Evolutionary conservation across 2,329 filamentous ascomycete species (phyloP), one percentile per base, ranked within the genome.

Genomic region (Phaeosphaeria sp.): DNA sequence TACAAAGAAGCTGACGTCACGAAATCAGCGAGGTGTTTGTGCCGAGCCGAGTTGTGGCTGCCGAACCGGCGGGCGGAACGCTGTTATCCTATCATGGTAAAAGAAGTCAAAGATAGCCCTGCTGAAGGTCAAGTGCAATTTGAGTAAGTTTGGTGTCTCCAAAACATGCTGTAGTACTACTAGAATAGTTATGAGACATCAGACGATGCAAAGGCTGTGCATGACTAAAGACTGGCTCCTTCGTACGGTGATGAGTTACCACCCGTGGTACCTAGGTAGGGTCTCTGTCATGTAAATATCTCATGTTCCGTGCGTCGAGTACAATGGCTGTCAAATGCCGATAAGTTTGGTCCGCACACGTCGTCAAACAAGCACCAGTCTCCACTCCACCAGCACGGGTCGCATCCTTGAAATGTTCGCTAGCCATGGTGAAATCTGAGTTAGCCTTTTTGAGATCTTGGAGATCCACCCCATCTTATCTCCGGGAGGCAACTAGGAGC

Each of bases 401-500:
- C 30, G 11, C 15, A 36, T 13, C 30, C 30, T 36, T 6, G 30
- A 36, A 36, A 36, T 36, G 15, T 3, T n/a, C 44, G 22, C 44
- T 46, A 46, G 44, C 22, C 48, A 53, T 51, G 55, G 51, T 44
- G 45, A 53, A 53, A 43, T 53, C 53, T 56, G 24, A 43, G 40
- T 57, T 65, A 59, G 47, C 59, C 52, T 11, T 27, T 56, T 63
- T 56, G 21, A 57, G 58, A 49, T 43, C 52, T 43, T 36, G 43
- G 44, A 46, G 57, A 49, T 55, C 54, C 58, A 58, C 55, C 21
- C 40, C 17, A 39, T 36, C 58, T 65, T 64, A 64, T 58, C 52
- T 64, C 63, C 63, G 62, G 25, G 36, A 44, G 22, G 22, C 17
- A 20, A 42, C 55, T 46, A 49, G 50, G 24, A 33, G 43, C 49